A percentile compares a stretch with the other conserved stretches of the same genome.
phyloP scores from a whole-genome alignment of 441 rosid genomes.

The Adansonia grandidieri region DNA sequence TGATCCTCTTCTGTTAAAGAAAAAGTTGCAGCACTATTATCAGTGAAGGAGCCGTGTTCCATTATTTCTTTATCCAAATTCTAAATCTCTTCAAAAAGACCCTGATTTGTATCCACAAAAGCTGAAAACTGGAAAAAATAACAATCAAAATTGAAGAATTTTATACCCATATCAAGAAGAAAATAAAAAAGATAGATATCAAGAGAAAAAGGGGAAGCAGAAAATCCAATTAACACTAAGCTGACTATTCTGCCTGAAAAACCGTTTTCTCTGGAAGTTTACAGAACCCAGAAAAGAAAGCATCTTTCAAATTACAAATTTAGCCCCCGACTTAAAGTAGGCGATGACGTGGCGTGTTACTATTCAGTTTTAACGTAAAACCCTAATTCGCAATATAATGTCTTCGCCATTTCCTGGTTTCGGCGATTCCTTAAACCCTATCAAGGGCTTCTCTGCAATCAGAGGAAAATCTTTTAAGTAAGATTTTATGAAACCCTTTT shows the following conservation, averaged over 20 bases:
- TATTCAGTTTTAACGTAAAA: background rate
- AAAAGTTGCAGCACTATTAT: conserved; percentile 68
- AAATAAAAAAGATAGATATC: background rate
- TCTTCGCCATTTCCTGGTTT: conserved; percentile 1
- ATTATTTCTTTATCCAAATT: conserved; percentile 34
- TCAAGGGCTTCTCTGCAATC: background rate
- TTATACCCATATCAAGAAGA: background rate
- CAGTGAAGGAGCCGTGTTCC: conserved; percentile 66
- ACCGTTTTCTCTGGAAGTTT: background rate
- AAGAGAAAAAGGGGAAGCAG: background rate
- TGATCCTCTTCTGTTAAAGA: conserved; percentile 79
- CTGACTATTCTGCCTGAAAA: background rate
- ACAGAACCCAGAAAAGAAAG: background rate
- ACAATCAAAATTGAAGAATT: too few species aligned
- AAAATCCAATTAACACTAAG: background rate
- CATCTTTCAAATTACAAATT: conserved; percentile 8
- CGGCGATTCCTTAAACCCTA: conserved; percentile 2
- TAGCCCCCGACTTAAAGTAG: background rate
- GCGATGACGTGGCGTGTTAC: background rate
- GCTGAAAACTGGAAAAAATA: background rate
- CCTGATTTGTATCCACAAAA: background rate
- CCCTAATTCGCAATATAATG: background rate
- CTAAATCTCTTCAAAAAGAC: background rate
- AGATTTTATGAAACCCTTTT: background rate
- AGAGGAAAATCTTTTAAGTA: background rate